Evolutionary conservation across 2,329 filamentous ascomycete genomes (phyloP).

Genomic region (Sphaerulina populicola): DNA sequence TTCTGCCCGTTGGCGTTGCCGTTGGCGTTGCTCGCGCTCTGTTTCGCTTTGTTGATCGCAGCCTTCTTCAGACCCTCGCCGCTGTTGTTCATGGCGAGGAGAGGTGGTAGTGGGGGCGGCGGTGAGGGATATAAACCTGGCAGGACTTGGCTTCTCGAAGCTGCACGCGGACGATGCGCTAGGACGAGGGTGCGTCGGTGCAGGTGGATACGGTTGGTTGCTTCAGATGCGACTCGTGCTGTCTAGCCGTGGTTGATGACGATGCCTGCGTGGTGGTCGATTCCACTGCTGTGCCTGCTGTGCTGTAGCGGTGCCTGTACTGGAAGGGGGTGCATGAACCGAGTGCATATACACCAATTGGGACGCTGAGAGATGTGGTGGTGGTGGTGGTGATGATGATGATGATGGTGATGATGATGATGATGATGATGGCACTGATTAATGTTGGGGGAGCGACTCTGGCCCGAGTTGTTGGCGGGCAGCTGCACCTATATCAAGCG

Average conservation of each 20-base stretch:
- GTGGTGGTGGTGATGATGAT: no score
- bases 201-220: slow-evolving; percentile 9
- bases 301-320: background rate
- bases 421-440: background rate
- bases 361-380: background rate
- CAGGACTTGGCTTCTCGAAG: slow-evolving; percentile 5
- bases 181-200: slow-evolving; percentile 5
- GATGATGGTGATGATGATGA: background rate
- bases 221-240: slow-evolving; percentile 14
- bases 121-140: slow-evolving; percentile 11
- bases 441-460: background rate
- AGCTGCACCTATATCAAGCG: background rate
- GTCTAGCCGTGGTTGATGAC: slow-evolving; percentile 7
- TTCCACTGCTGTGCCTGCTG: background rate
- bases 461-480: background rate
- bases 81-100: slow-evolving; percentile 20
- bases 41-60: slow-evolving; percentile 58
- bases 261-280: slow-evolving; percentile 1
- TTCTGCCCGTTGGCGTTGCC: slow-evolving; percentile 47
- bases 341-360: background rate
- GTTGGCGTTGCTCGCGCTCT: slow-evolving; percentile 49
- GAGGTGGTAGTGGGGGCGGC: slow-evolving; percentile 6
- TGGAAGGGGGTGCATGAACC: slow-evolving; percentile 3
- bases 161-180: slow-evolving; percentile 5
- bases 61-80: slow-evolving; percentile 39